These are phyloP conservation scores for Acorus calamus DNA, from an alignment of 106 monocot species.

Conservation along the genomic window DNA sequence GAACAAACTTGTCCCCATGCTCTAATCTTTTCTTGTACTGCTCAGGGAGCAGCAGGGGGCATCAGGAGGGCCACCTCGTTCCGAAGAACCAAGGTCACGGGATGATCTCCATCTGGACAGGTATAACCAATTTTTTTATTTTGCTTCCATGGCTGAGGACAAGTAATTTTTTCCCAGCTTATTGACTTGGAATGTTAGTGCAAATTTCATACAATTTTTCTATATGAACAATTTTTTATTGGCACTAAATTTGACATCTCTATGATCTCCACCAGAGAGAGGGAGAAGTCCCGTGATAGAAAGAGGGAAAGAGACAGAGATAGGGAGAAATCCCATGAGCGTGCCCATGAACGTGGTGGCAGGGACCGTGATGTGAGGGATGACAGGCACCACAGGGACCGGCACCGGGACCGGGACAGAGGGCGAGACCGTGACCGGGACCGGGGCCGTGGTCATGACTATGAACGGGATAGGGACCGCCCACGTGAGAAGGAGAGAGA, in stretches of 20 bases:
- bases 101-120: constrained; percentile 55
- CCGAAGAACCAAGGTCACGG: constrained; percentile 71
- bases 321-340: constrained; percentile 24
- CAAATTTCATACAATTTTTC: too few relatives aligned
- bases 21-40: too few relatives aligned
- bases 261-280: constrained; percentile 23
- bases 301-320: constrained; percentile 41
- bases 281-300: constrained; percentile 66
- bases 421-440: constrained; percentile 34
- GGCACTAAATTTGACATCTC: too few relatives aligned
- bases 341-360: constrained; percentile 23
- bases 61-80: constrained; percentile 37
- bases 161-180: too few relatives aligned
- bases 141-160: not conserved
- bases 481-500: constrained; percentile 28
- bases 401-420: constrained; percentile 29
- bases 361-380: constrained; percentile 13
- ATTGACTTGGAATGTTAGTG: too few relatives aligned
- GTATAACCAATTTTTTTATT: constrained; percentile 9
- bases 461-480: constrained; percentile 31
- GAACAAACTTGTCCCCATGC: too few relatives aligned
- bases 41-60: constrained; percentile 61
- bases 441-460: constrained; percentile 16
- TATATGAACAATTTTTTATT: too few relatives aligned
- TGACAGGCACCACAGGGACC: not conserved